Evolutionary conservation across 1,284 basidiomycete genomes (phyloP), one percentile per base, ranked within the genome.

Genomic region (Ceraceosorus guamensis): DNA sequence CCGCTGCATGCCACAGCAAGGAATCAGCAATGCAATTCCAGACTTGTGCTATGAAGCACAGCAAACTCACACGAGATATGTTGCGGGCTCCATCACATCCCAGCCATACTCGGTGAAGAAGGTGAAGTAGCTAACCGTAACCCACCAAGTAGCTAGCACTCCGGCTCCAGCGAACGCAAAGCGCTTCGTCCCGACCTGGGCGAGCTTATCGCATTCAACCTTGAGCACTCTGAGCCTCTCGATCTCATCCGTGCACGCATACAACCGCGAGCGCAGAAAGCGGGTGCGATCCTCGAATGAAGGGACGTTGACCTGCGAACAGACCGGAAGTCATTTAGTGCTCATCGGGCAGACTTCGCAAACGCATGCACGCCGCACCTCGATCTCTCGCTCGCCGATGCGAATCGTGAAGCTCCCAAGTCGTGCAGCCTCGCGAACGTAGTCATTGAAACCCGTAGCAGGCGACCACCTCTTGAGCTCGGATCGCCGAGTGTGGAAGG

Each of bases 381-480:
- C 24, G 51, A 68, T 56, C 47, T 64, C 61, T 49, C 66, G 59
- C 11, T 67, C 61, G 10, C 62, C 66, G 50, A 68, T 59, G 41
- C 62, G 61, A 33, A 70, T 68, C 34, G 64, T 60, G 35, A 70
- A 70, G 1, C 61, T 62, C 18, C 68, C 68, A 14, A 69, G 62
- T 13, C 68, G 60, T 6, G 67, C 67, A 3, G 68, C 68, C 37
- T 71, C 68, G 24, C 66, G 60, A 34, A 71, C 43, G 30, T 68
- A 71, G 53, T 71, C 68, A 14, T 67, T 67, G 14, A 71, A 68
- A n/a, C 67, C 67, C 2, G 68, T 71, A 2, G 65, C 57, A 5
- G 68, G 67, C n/a, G 62, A 65, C 68, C 68, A 71, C 5, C 68
- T 52, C 54, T 69, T 69, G 0, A 60, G 61, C 47, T 71, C 68